Evolutionary conservation across 495 filamentous ascomycete genomes (phyloP).

Genomic region (Daldinia concentrica): DNA sequence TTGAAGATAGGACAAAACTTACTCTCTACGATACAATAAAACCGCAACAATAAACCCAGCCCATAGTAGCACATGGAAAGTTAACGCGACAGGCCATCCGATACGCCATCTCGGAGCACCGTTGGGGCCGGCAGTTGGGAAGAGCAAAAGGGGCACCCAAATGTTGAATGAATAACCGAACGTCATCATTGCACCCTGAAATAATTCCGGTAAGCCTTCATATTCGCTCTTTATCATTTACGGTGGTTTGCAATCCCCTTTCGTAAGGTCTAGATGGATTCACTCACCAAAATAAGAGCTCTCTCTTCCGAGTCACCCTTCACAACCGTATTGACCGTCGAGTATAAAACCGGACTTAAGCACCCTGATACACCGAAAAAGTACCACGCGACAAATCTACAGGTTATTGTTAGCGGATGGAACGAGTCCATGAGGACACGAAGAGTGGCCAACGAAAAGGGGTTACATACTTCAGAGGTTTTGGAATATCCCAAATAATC

Average conservation of each 20-base stretch:
- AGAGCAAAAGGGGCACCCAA: slow-evolving; percentile 57
- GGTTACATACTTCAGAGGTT: slow-evolving; percentile 49
- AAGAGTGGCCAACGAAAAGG: background rate
- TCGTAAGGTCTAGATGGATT: background rate
- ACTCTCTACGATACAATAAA: slow-evolving; percentile 50
- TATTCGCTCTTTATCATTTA: background rate
- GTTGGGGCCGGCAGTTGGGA: slow-evolving; percentile 54
- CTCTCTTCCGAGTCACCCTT: slow-evolving; percentile 58
- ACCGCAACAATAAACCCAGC: slow-evolving; percentile 53
- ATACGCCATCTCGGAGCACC: slow-evolving; percentile 58
- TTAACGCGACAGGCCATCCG: slow-evolving; percentile 56
- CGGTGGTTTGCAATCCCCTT: too few relatives aligned
- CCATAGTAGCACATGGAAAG: slow-evolving; percentile 55
- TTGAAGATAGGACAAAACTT: slow-evolving; percentile 7
- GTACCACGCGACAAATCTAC: slow-evolving; percentile 60
- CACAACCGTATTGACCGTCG: slow-evolving; percentile 58
- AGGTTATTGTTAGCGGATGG: background rate
- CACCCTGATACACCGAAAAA: slow-evolving; percentile 55
- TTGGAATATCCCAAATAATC: slow-evolving; percentile 59
- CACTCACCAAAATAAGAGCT: slow-evolving; percentile 56
- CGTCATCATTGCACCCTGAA: slow-evolving; percentile 60
- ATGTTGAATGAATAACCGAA: slow-evolving; percentile 61
- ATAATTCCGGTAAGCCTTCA: background rate
- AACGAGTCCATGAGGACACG: background rate
- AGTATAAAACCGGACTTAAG: slow-evolving; percentile 57